phyloP scores from a whole-genome alignment of 352 stramenopile species.

The Phytopythium montanum region DNA sequence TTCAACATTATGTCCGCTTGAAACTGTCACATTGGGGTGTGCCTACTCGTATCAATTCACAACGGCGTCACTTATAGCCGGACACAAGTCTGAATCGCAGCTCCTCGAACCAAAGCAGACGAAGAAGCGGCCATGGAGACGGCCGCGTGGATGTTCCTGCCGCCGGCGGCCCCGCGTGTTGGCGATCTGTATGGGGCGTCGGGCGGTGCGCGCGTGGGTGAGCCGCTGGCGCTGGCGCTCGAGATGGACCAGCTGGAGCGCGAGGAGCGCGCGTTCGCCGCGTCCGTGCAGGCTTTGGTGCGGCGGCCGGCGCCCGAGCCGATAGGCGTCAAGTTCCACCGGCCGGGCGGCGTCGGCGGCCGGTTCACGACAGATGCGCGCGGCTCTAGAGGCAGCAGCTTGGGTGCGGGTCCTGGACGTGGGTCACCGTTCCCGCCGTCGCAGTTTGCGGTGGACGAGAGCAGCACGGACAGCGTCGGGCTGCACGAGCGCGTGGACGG shows the following conservation, averaged over 20 bases:
- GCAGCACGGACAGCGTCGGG: conserved; percentile 2
- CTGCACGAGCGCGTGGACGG: conserved; percentile 7
- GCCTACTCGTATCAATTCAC: too few species aligned
- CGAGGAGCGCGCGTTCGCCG: conserved; percentile 52
- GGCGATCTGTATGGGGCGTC: conserved; percentile 60
- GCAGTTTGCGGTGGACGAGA: conserved; percentile 2
- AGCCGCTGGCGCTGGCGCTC: conserved; percentile 35
- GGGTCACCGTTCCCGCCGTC: conserved; percentile 10
- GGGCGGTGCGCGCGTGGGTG: conserved; percentile 35
- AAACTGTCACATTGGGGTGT: too few species aligned
- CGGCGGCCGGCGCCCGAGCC: conserved; percentile 40
- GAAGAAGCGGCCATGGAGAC: conserved; percentile 3
- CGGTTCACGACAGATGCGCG: neutral
- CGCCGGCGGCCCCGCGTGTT: conserved; percentile 26
- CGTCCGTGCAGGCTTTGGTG: conserved; percentile 45
- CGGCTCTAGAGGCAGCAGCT: neutral
- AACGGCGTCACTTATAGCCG: too few species aligned
- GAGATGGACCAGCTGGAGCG: conserved; percentile 56
- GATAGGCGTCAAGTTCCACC: conserved; percentile 62
- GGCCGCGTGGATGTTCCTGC: conserved; percentile 20
- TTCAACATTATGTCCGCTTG: too few species aligned
- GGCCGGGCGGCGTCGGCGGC: neutral
- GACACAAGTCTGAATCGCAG: too few species aligned
- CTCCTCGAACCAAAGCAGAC: too few species aligned
- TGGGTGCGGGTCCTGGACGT: neutral